phyloP scores from a whole-genome alignment of 352 stramenopile genomes.

The Aphanomyces euteiches region DNA sequence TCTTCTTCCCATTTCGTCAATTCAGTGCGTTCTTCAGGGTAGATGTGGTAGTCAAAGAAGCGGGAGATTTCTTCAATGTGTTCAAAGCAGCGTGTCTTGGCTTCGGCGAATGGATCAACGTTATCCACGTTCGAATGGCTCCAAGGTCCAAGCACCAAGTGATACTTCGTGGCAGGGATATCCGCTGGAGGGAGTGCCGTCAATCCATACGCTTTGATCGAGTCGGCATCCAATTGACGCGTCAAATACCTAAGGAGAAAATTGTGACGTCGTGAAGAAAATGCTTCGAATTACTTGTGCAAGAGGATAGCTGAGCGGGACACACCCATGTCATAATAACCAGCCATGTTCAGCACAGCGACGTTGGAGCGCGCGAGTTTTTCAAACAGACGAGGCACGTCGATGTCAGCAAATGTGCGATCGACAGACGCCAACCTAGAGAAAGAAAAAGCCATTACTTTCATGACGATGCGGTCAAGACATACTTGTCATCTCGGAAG shows the following conservation, averaged over 20 bases:
- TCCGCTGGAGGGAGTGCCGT: slow-evolving; percentile 47
- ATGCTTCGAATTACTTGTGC: slow-evolving; percentile 63
- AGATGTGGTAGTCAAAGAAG: slow-evolving; percentile 82
- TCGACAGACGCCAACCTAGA: slow-evolving; percentile 41
- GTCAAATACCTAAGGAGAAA: slow-evolving; percentile 76
- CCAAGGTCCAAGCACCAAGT: slow-evolving; percentile 73
- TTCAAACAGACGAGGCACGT: slow-evolving; percentile 51
- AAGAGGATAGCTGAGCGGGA: slow-evolving; percentile 70
- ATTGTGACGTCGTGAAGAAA: slow-evolving; percentile 59
- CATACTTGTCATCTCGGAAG: slow-evolving; percentile 57
- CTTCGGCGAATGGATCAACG: slow-evolving; percentile 64
- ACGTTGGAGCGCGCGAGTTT: slow-evolving; percentile 65
- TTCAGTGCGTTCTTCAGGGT: slow-evolving; percentile 52
- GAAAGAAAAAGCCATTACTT: neutral
- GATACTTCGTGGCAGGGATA: slow-evolving; percentile 42
- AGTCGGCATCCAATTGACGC: slow-evolving; percentile 62
- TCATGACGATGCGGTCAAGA: neutral
- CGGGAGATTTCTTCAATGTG: slow-evolving; percentile 78
- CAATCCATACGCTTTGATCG: slow-evolving; percentile 45
- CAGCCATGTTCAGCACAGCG: slow-evolving; percentile 60
- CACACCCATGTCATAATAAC: slow-evolving; percentile 78
- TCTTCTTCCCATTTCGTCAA: slow-evolving; percentile 53
- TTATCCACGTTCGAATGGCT: slow-evolving; percentile 81
- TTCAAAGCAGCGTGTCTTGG: slow-evolving; percentile 83
- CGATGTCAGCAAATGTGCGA: slow-evolving; percentile 46